phyloP scores from a whole-genome alignment of 306 rosid species.

The Vigna angularis region DNA sequence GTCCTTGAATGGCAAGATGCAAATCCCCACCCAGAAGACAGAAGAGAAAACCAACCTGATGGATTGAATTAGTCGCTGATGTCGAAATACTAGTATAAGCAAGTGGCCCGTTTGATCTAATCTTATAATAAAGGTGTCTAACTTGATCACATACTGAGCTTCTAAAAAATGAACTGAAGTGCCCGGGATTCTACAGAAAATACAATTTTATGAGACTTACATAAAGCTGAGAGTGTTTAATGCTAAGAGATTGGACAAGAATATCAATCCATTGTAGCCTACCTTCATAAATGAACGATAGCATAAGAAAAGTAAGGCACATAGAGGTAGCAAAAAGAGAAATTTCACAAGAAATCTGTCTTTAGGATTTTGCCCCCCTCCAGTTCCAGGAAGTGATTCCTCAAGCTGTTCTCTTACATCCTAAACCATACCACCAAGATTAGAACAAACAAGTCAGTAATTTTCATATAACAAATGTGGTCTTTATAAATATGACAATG shows the following conservation, averaged over 20 bases:
- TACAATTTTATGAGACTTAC: constrained; percentile 35
- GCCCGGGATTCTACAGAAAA: constrained; percentile 65
- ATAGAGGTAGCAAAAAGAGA: constrained; percentile 76
- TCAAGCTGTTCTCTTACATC: constrained; percentile 77
- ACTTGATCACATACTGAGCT: constrained; percentile 70
- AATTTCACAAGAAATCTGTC: constrained; percentile 80
- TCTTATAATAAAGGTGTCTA: constrained; percentile 74
- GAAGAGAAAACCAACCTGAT: constrained; percentile 63
- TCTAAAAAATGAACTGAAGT: constrained; percentile 63
- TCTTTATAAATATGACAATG: neutral
- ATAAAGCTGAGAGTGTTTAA: constrained; percentile 18
- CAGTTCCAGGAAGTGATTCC: constrained; percentile 92
- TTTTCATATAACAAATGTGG: constrained; percentile 21
- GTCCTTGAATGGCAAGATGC: constrained; percentile 28
- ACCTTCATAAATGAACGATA: constrained; percentile 74
- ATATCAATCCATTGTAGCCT: constrained; percentile 43
- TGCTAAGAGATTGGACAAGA: constrained; percentile 21
- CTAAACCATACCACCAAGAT: constrained; percentile 58
- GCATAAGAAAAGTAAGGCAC: constrained; percentile 68
- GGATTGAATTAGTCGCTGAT: constrained; percentile 55
- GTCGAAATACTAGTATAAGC: constrained; percentile 65
- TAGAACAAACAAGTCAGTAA: constrained; percentile 26
- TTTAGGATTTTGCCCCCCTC: constrained; percentile 84
- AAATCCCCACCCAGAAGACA: constrained; percentile 31
- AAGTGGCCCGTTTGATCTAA: constrained; percentile 72